These are phyloP conservation scores for Termitomyces sp. DNA, from an alignment of 768 basidiomycete genomes.

Conservation along the genomic window DNA sequence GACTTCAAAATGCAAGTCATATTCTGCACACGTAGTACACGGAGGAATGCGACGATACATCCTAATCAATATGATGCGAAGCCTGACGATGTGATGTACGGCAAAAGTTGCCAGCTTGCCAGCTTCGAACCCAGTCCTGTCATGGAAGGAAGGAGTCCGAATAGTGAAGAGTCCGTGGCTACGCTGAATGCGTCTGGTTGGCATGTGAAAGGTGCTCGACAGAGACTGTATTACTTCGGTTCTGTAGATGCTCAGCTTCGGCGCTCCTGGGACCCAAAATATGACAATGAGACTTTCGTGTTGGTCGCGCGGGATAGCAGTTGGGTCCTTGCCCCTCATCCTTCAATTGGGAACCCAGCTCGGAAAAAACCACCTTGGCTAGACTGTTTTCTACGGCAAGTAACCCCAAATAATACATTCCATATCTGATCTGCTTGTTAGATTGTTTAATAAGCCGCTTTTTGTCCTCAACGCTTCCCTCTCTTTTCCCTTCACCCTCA, in stretches of 20 bases:
- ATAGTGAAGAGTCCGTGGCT: conserved; percentile 26
- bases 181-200: conserved; percentile 24
- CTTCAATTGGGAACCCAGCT: neutral
- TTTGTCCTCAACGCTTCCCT: neutral
- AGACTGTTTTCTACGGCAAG: conserved; percentile 2
- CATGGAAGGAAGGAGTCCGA: neutral
- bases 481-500: neutral
- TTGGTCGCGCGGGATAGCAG: conserved; percentile 29
- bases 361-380: neutral
- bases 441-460: neutral
- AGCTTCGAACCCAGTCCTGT: neutral
- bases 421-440: neutral
- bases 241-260: conserved; percentile 31
- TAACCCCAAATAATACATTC: neutral
- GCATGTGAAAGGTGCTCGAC: conserved; percentile 27
- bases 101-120: neutral
- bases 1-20: conserved; percentile 27
- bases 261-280: conserved; percentile 25
- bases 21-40: conserved; percentile 15
- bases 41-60: neutral
- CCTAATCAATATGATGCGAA: neutral
- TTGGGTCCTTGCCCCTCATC: conserved; percentile 23
- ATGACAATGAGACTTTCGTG: conserved; percentile 32
- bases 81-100: neutral
- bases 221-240: conserved; percentile 35